Evolutionary conservation across 164 flowering plant species (phyloP).

Genomic region (Berberis thunbergii): DNA sequence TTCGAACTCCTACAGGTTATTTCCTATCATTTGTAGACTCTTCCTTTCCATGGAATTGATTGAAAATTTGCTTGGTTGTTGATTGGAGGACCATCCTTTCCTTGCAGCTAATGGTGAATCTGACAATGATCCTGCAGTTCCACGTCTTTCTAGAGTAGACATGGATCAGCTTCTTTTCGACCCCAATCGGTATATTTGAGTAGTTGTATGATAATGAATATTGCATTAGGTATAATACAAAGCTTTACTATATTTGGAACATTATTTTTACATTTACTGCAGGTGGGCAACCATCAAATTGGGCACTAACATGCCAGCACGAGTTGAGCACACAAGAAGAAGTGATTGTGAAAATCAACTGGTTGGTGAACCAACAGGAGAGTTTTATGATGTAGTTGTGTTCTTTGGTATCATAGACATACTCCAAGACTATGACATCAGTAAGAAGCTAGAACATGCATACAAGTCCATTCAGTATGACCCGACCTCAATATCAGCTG

Average conservation of each 20-base stretch:
- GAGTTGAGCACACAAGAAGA: constrained; percentile 53
- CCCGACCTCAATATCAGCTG: constrained; percentile 73
- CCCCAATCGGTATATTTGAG: constrained; percentile 25
- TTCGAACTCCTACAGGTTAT: constrained; percentile 27
- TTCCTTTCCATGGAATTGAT: not conserved
- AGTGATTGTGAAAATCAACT: constrained; percentile 38
- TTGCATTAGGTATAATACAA: not conserved
- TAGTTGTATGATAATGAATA: not conserved
- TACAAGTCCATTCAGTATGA: constrained; percentile 78
- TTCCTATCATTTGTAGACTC: not conserved
- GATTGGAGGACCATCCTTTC: not conserved
- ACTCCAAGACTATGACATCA: constrained; percentile 85
- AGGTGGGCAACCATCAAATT: constrained; percentile 64
- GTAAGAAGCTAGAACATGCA: constrained; percentile 81
- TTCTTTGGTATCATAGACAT: constrained; percentile 82
- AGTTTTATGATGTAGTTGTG: constrained; percentile 55
- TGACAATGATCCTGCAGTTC: constrained; percentile 22
- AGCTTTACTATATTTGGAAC: constrained; percentile 5
- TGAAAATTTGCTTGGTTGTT: not conserved
- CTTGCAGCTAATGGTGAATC: constrained; percentile 29
- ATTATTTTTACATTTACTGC: constrained; percentile 1
- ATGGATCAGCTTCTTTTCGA: constrained; percentile 37
- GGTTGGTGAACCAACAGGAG: constrained; percentile 69
- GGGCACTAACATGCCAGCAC: constrained; percentile 71
- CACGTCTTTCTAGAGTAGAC: constrained; percentile 40